phyloP scores from a whole-genome alignment of 805 yeast species.

The Barnettozyma californica region DNA sequence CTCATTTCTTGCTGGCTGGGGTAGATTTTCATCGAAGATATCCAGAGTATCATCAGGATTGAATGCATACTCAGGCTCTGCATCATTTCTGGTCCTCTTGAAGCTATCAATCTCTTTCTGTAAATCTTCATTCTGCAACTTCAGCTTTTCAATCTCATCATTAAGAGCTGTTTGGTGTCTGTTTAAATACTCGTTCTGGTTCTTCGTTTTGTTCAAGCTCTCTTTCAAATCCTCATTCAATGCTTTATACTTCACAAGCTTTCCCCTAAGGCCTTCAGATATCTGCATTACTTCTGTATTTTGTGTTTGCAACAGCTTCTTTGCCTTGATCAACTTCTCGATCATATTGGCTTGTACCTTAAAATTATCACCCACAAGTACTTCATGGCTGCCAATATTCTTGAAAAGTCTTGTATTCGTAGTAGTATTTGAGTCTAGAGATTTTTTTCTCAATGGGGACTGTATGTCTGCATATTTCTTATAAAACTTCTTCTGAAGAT shows the following conservation, averaged over 20 bases:
- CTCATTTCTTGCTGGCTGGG: background rate
- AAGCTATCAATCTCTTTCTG: constrained; percentile 11
- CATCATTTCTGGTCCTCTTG: background rate
- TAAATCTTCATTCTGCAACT: constrained; percentile 22
- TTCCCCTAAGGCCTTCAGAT: constrained; percentile 30
- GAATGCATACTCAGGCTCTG: constrained; percentile 5
- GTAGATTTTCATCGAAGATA: constrained; percentile 9
- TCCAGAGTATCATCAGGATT: constrained; percentile 16
- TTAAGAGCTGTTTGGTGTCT: constrained; percentile 8
- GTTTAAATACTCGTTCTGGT: constrained; percentile 11
- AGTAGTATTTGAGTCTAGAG: constrained; percentile 11
- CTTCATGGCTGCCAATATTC: constrained; percentile 9
- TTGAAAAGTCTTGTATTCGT: constrained; percentile 20
- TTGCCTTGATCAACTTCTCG: constrained; percentile 33
- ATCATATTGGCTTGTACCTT: constrained; percentile 32
- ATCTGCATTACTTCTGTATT: constrained; percentile 28
- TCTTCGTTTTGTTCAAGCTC: constrained; percentile 10
- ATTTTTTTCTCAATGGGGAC: constrained; percentile 16
- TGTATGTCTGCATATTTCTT: constrained; percentile 18
- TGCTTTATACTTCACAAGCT: constrained; percentile 32
- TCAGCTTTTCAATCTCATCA: constrained; percentile 12
- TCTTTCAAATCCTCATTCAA: constrained; percentile 24
- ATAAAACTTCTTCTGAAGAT: constrained; percentile 18
- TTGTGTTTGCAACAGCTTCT: constrained; percentile 30
- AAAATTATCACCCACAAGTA: constrained; percentile 28